Evolutionary conservation across 192 early-diverging fungal species (phyloP).

Genomic region (Backusella liffmaniae): DNA sequence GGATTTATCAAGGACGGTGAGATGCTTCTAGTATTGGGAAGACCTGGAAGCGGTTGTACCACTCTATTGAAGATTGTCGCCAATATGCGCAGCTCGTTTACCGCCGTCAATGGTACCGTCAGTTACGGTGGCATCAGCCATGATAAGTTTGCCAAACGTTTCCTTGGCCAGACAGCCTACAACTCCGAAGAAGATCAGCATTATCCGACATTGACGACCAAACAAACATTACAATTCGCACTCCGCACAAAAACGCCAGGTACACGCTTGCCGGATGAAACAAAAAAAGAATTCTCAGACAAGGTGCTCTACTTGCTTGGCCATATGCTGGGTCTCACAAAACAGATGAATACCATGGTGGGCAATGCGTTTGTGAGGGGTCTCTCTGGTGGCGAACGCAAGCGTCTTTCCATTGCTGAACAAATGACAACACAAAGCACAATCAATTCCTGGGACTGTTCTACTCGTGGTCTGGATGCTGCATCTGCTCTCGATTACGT

Average conservation of each 20-base stretch:
- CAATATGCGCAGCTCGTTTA: conserved; percentile 52
- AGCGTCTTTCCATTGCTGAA: conserved; percentile 76
- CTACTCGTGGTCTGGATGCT: conserved; percentile 77
- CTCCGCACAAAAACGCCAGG: conserved; percentile 71
- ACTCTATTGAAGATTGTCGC: conserved; percentile 61
- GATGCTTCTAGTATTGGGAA: conserved; percentile 65
- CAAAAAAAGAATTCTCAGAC: conserved; percentile 46
- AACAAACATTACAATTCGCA: conserved; percentile 76
- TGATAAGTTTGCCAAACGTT: conserved; percentile 54
- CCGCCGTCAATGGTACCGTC: conserved; percentile 52
- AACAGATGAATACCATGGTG: conserved; percentile 69
- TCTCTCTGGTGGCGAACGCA: conserved; percentile 74
- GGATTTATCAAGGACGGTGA: conserved; percentile 77
- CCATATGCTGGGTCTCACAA: conserved; percentile 51
- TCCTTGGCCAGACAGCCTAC: conserved; percentile 74
- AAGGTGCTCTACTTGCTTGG: conserved; percentile 48
- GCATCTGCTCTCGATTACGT: conserved; percentile 83
- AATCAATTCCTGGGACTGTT: conserved; percentile 60
- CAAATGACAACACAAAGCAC: conserved; percentile 65
- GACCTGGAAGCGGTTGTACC: conserved; percentile 68
- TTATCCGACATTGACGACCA: conserved; percentile 73
- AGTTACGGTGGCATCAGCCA: conserved; percentile 68
- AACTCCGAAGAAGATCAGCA: conserved; percentile 82
- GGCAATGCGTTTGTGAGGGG: conserved; percentile 76
- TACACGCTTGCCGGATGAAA: conserved; percentile 45